phyloP scores from a whole-genome alignment of 225 moss, liverwort and hornwort species.

The Pleurozium schreberi region DNA sequence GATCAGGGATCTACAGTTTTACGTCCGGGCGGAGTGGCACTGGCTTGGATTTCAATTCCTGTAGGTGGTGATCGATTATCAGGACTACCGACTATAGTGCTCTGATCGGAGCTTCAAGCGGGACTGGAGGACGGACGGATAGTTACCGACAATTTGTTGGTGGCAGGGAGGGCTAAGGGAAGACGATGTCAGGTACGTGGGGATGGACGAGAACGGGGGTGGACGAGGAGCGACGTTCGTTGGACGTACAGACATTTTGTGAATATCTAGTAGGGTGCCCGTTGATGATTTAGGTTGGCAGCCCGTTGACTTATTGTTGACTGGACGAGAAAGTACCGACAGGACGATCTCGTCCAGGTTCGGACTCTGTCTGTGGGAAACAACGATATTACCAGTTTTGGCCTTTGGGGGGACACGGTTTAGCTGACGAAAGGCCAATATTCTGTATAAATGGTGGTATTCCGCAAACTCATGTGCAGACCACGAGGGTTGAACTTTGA shows the following conservation, averaged over 20 bases:
- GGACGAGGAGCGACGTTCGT: neutral
- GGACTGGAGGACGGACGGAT: too few relatives aligned
- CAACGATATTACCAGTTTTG: neutral
- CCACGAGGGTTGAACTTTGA: too few relatives aligned
- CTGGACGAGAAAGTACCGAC: neutral
- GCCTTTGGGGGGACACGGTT: neutral
- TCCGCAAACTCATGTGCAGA: too few relatives aligned
- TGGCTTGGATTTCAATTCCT: neutral
- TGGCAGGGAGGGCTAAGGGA: too few relatives aligned
- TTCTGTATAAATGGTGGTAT: too few relatives aligned
- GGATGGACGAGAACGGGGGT: neutral
- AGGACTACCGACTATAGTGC: neutral
- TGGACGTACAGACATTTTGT: slow-evolving; percentile 14
- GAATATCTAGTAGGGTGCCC: neutral
- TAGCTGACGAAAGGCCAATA: too few relatives aligned
- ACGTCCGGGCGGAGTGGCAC: neutral
- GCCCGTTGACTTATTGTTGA: neutral
- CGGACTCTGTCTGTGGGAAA: neutral
- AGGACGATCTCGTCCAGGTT: neutral
- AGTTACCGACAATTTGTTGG: neutral
- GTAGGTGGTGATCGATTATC: neutral
- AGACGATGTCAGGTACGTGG: neutral
- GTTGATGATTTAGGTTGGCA: neutral
- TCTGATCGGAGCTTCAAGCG: neutral
- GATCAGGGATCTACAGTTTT: neutral